Percentiles rank a stretch among this genome's conserved stretches.
These are phyloP conservation scores for Backusella circina DNA, from an alignment of 192 early-diverging fungal genomes.

Conservation along the genomic window DNA sequence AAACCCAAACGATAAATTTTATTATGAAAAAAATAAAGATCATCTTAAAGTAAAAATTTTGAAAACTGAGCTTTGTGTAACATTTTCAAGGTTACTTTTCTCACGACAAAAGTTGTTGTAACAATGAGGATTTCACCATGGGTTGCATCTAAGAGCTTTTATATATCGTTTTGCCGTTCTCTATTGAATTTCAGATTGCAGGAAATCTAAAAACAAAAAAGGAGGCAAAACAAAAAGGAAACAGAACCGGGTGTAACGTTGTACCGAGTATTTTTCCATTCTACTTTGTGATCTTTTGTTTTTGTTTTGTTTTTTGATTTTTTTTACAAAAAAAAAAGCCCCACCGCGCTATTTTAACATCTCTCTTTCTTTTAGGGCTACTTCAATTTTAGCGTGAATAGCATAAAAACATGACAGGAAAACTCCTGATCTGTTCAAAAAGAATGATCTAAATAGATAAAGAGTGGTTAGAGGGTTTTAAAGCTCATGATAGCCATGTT, in stretches of 20 bases:
- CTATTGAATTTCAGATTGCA: slow-evolving; percentile 5
- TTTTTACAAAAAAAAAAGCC: neutral
- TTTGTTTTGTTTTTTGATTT: neutral
- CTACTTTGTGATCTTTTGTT: neutral
- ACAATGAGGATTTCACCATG: neutral
- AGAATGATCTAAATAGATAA: neutral
- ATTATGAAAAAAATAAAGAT: neutral
- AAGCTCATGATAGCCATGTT: neutral
- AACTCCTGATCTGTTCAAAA: neutral
- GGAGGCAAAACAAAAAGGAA: neutral
- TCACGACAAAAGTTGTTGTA: neutral
- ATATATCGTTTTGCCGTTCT: neutral
- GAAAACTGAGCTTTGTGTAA: neutral
- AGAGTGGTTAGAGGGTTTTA: neutral
- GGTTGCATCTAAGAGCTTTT: neutral
- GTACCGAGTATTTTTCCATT: neutral
- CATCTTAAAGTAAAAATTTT: neutral
- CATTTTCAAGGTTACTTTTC: neutral
- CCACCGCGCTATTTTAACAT: neutral
- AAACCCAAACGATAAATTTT: neutral
- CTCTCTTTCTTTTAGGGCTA: neutral
- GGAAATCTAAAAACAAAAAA: neutral
- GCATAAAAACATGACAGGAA: neutral
- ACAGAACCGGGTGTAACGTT: neutral
- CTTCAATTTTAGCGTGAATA: neutral